phyloP scores from a whole-genome alignment of 208 protist species.

The Leishmania braziliensis region DNA sequence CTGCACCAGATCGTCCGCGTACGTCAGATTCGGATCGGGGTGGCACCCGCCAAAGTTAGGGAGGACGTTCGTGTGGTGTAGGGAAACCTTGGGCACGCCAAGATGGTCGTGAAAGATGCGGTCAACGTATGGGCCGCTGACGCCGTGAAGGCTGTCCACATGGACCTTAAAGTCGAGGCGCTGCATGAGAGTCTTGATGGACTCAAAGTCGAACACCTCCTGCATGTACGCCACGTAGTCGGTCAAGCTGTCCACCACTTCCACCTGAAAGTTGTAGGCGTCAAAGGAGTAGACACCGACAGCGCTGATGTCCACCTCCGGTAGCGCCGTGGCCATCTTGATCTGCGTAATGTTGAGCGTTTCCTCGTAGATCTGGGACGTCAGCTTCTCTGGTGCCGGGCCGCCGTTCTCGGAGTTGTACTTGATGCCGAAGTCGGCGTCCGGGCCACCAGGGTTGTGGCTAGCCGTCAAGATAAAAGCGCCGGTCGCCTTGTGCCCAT shows the following conservation, averaged over 20 bases:
- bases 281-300: conserved; percentile 56
- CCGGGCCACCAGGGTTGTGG: conserved; percentile 98
- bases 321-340: conserved; percentile 50
- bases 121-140: conserved; percentile 94
- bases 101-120: conserved; percentile 93
- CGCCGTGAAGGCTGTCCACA: conserved; percentile 95
- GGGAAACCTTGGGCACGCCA: conserved; percentile 57
- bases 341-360: conserved; percentile 78
- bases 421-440: conserved; percentile 99
- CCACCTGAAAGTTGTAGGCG: conserved; percentile 56
- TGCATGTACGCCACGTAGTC: conserved; percentile 93
- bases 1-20: conserved; percentile 94
- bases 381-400: conserved; percentile 95
- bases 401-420: conserved; percentile 98
- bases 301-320: conserved; percentile 66
- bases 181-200: conserved; percentile 72
- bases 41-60: conserved; percentile 96
- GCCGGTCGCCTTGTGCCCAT: conserved; percentile 53
- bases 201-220: conserved; percentile 94
- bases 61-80: conserved; percentile 63
- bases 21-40: conserved; percentile 98
- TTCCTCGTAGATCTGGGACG: conserved; percentile 92
- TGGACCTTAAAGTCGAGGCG: conserved; percentile 86
- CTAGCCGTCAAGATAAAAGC: conserved; percentile 97
- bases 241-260: conserved; percentile 93